Conservation (phyloP, 1,139 yeast species). For the Blastobotrys raffinosifermentans region DNA sequence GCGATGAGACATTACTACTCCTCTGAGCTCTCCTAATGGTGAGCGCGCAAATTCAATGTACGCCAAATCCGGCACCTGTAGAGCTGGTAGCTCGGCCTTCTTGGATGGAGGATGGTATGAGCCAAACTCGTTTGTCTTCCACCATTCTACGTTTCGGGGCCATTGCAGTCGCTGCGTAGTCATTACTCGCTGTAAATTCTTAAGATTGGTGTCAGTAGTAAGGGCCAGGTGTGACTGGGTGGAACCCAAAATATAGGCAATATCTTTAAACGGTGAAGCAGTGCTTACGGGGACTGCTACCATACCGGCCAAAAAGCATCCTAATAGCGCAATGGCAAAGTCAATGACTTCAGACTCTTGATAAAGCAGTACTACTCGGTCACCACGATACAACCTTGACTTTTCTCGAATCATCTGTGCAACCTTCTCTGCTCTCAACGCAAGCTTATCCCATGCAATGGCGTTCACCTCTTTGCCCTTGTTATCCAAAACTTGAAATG, state of each 20-base stretch:
- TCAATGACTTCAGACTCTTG: slow-evolving; percentile 82
- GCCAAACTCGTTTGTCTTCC: slow-evolving; percentile 91
- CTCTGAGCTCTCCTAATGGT: slow-evolving; percentile 86
- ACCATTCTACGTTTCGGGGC: slow-evolving; percentile 59
- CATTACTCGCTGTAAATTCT: slow-evolving; percentile 59
- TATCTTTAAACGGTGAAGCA: slow-evolving; percentile 59
- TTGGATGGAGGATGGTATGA: slow-evolving; percentile 54
- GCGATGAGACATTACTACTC: slow-evolving; percentile 87
- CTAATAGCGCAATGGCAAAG: slow-evolving; percentile 78
- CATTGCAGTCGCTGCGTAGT: slow-evolving; percentile 42
- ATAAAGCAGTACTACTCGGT: slow-evolving; percentile 77
- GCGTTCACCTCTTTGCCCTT: slow-evolving; percentile 74
- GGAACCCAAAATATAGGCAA: slow-evolving; percentile 61
- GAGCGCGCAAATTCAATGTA: slow-evolving; percentile 90
- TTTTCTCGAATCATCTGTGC: slow-evolving; percentile 82
- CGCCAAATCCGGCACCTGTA: slow-evolving; percentile 73
- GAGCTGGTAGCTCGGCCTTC: slow-evolving; percentile 55
- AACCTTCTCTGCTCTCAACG: slow-evolving; percentile 75
- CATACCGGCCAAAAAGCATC: slow-evolving; percentile 89
- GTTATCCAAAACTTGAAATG: slow-evolving; percentile 64
- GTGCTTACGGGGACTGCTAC: slow-evolving; percentile 92
- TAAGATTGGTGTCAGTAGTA: slow-evolving; percentile 72
- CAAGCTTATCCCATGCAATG: slow-evolving; percentile 87
- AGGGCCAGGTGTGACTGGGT: slow-evolving; percentile 76
- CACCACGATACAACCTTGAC: slow-evolving; percentile 67